These are phyloP conservation scores for Solanum commersonii DNA, from an alignment of 257 asterid genomes.

Conservation along the genomic window DNA sequence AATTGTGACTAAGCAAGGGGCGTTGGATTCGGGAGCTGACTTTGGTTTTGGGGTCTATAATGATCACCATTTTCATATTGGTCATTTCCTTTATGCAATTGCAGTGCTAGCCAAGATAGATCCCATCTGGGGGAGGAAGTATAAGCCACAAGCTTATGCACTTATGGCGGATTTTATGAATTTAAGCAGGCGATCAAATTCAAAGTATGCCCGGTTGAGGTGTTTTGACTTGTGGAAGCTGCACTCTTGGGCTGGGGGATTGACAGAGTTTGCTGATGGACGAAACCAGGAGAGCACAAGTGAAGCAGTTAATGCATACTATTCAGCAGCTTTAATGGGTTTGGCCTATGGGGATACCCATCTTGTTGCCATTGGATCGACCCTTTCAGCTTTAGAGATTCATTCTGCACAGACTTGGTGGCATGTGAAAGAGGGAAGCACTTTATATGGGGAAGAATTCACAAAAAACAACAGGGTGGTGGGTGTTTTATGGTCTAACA, in stretches of 20 bases:
- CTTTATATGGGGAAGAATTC: conserved; percentile 46
- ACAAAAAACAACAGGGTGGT: conserved; percentile 59
- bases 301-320: conserved; percentile 85
- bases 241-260: conserved; percentile 98
- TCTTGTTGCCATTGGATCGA: conserved; percentile 63
- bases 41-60: conserved; percentile 84
- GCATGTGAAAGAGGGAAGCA: conserved; percentile 56
- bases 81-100: conserved; percentile 78
- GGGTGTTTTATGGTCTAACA: conserved; percentile 84
- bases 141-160: conserved; percentile 60
- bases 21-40: conserved; percentile 71
- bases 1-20: conserved; percentile 72
- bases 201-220: conserved; percentile 62
- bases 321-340: conserved; percentile 94
- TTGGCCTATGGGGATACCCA: conserved; percentile 83
- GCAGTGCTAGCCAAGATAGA: conserved; percentile 88
- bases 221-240: conserved; percentile 74
- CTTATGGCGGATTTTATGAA: conserved; percentile 85
- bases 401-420: conserved; percentile 87
- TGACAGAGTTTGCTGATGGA: conserved; percentile 87
- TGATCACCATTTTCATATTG: conserved; percentile 85
- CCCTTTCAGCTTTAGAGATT: conserved; percentile 68
- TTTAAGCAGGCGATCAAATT: conserved; percentile 37
- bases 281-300: conserved; percentile 94
- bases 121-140: conserved; percentile 82